These are phyloP conservation scores for Wallacemonas sp. DNA, from an alignment of 208 protist genomes.

Conservation along the genomic window DNA sequence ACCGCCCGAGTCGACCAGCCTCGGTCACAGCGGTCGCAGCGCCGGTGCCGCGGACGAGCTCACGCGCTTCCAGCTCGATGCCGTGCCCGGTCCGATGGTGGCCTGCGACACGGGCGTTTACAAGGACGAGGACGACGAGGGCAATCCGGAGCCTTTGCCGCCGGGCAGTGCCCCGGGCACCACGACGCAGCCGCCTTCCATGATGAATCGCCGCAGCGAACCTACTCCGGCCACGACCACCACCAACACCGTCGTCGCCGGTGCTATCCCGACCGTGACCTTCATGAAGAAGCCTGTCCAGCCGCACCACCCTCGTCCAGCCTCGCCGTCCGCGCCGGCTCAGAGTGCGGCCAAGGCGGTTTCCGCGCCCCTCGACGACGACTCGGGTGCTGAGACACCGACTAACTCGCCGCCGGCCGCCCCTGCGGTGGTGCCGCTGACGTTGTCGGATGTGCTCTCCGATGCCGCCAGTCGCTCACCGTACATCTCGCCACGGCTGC, in stretches of 20 bases:
- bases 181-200: conserved; percentile 14
- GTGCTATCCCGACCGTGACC: background rate
- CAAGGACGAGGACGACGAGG: conserved; percentile 8
- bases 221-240: background rate
- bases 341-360: background rate
- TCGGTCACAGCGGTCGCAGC: background rate
- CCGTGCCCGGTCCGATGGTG: background rate
- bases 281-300: background rate
- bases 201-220: conserved; percentile 1
- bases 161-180: conserved; percentile 9
- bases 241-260: too few species aligned
- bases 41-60: background rate
- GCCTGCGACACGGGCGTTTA: conserved; percentile 4
- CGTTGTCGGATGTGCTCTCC: conserved; percentile 2
- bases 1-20: background rate
- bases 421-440: conserved; percentile 8
- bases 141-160: background rate
- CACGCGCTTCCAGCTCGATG: background rate
- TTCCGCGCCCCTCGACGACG: background rate
- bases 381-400: background rate
- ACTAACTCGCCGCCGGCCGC: background rate
- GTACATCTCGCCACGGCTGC: conserved; percentile 14
- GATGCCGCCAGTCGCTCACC: background rate
- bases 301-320: background rate
- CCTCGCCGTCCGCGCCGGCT: background rate